Conservation (phyloP, 257 asterid genomes). For the Lithospermum erythrorhizon region DNA sequence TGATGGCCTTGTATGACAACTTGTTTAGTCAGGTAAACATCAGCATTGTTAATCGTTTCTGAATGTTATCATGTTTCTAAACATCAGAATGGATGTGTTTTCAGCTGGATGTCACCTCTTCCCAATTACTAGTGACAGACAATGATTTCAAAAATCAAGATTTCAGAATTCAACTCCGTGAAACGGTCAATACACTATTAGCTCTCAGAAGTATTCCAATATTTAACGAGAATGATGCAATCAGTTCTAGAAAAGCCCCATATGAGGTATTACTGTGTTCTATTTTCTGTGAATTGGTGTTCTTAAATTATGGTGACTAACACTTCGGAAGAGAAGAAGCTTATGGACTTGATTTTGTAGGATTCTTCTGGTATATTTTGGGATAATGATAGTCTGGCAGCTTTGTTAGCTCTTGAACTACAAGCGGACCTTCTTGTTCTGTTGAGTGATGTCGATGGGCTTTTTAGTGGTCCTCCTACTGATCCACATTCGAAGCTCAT, state of each 20-base stretch:
- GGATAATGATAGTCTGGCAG: slow-evolving; percentile 90
- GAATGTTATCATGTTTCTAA: not conserved
- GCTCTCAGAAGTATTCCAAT: slow-evolving; percentile 64
- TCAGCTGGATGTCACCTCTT: slow-evolving; percentile 72
- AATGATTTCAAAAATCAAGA: slow-evolving; percentile 64
- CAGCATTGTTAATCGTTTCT: not conserved
- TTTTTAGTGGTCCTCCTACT: slow-evolving; percentile 75
- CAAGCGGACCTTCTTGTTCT: slow-evolving; percentile 79
- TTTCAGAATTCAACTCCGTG: slow-evolving; percentile 55
- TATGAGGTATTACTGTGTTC: slow-evolving; percentile 34
- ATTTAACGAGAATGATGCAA: slow-evolving; percentile 83
- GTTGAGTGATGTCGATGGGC: slow-evolving; percentile 89
- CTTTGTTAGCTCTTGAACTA: slow-evolving; percentile 70
- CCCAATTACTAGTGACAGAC: slow-evolving; percentile 80
- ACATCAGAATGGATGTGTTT: not conserved
- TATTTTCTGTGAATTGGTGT: not conserved
- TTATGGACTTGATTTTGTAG: slow-evolving; percentile 25
- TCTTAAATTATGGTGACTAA: not conserved
- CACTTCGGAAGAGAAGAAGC: not conserved
- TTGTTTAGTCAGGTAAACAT: slow-evolving; percentile 46
- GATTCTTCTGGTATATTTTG: slow-evolving; percentile 89
- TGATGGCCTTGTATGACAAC: slow-evolving; percentile 55
- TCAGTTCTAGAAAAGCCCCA: slow-evolving; percentile 81
- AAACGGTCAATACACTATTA: slow-evolving; percentile 54
- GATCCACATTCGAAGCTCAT: slow-evolving; percentile 67